Base-by-base conservation (phyloP, 768 basidiomycete species). In the Mycena epipterygia region DNA sequence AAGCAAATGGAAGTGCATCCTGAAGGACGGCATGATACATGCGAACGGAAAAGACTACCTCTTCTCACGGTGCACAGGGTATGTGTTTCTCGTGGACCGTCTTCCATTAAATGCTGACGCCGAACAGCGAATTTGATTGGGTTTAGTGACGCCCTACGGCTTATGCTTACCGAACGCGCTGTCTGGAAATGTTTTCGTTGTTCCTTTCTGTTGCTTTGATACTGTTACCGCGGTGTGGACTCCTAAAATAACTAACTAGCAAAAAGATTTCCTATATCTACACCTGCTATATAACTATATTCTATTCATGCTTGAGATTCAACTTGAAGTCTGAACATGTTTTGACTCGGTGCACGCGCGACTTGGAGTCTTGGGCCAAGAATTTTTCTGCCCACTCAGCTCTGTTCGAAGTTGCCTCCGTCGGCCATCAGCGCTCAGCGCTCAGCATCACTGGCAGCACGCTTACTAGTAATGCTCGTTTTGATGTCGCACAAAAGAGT, bases 1-100 rank as follows among this genome's bases (percentile, higher is more conserved):
- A 84, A 99, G 98, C 84, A 99, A 99, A 84, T 99, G 98, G 98
- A 99, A 99, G 86, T 97, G 96, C 69, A 91, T 95, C 27, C 87
- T 99, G 59, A 98, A 98, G 82, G 98, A 99, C 73, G 98, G 98
- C 4, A 95, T 99, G 92, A 94, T 98, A 72, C 95, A 96, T 75
- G 90, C 98, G 74, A 98, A 98, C 73, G 97, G 97, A 33, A 95
- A 94, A 76, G 98, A 99, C 77, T 99, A 99, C 83, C 88, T 99
- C 19, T 99, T 99, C 78, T 89, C 94, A 61, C 97, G 98, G 81
- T 99, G 97, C 82, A 96, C 91, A 8, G 97, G 97, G 97, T 98
- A 78, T 79, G 91, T 82, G 23, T 48, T 17, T 27, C n/a, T 16
- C 13, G 37, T 14, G 5, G 8, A 11, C 8, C 16, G 8, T 29